These are phyloP conservation scores for Uronychia setigera DNA, from an alignment of 73 alveolate genomes.

Conservation along the genomic window DNA sequence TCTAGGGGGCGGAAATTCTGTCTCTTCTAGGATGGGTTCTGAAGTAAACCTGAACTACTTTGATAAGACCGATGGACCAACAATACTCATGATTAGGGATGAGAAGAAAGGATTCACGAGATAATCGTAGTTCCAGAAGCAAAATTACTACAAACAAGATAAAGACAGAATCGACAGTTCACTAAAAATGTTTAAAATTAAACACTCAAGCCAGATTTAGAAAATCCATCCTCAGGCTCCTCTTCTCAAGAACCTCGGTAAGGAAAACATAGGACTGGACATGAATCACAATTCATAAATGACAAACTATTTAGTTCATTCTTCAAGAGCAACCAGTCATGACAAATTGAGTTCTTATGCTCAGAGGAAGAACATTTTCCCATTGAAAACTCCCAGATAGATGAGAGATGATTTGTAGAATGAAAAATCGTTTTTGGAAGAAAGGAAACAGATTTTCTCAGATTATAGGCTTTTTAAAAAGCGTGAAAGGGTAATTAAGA, in stretches of 20 bases:
- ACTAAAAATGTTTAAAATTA: no score
- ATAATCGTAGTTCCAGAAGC: neutral
- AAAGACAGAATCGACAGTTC: neutral
- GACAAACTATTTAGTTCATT: neutral
- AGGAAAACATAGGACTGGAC: no score
- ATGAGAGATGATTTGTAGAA: neutral
- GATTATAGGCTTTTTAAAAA: conserved; percentile 18
- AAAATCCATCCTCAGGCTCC: neutral
- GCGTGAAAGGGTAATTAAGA: conserved; percentile 42
- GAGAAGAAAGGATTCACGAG: neutral
- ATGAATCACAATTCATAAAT: no score
- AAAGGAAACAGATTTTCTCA: neutral
- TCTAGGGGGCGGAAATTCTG: neutral
- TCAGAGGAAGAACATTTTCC: no score
- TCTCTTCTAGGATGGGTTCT: neutral
- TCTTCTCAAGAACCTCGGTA: neutral
- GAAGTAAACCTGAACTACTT: neutral
- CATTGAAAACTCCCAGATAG: neutral
- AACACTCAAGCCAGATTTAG: neutral
- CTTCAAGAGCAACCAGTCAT: neutral
- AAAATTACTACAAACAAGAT: neutral
- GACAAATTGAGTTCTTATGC: no score
- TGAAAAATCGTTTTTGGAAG: neutral
- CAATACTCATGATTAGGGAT: neutral
- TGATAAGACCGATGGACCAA: neutral